These are phyloP conservation scores for Monosporascus ibericus DNA, from an alignment of 2,329 filamentous ascomycete genomes.

Conservation along the genomic window DNA sequence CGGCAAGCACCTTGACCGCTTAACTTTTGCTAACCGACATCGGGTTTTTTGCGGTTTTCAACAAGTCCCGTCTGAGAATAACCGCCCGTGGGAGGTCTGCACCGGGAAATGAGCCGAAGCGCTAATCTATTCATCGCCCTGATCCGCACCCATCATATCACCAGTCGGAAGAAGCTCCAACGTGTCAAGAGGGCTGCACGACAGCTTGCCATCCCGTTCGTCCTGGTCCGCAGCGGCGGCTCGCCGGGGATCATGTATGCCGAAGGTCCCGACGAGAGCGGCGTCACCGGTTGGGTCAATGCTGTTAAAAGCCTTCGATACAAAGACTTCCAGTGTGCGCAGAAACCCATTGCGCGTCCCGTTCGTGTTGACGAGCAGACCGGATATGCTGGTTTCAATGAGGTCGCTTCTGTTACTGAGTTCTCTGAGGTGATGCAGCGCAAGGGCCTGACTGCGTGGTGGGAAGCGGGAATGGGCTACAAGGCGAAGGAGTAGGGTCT, in stretches of 20 bases:
- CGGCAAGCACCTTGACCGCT: no score
- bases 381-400: slow-evolving; percentile 35
- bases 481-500: neutral
- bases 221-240: slow-evolving; percentile 61
- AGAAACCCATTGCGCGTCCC: slow-evolving; percentile 36
- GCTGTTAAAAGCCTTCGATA: slow-evolving; percentile 60
- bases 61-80: no score
- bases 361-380: slow-evolving; percentile 7
- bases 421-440: slow-evolving; percentile 58
- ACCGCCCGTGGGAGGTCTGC: neutral
- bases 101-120: slow-evolving; percentile 9
- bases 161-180: slow-evolving; percentile 65
- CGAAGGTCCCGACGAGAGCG: slow-evolving; percentile 47
- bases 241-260: slow-evolving; percentile 76
- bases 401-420: slow-evolving; percentile 58
- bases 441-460: slow-evolving; percentile 57
- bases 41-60: no score
- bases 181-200: slow-evolving; percentile 59
- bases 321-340: slow-evolving; percentile 64
- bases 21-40: no score
- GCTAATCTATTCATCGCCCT: slow-evolving; percentile 42
- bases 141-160: slow-evolving; percentile 77
- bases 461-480: slow-evolving; percentile 48
- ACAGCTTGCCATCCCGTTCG: slow-evolving; percentile 52
- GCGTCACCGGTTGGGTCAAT: slow-evolving; percentile 58